These are phyloP conservation scores for Ilex paraguariensis DNA, from an alignment of 305 asterid species.

Conservation along the genomic window DNA sequence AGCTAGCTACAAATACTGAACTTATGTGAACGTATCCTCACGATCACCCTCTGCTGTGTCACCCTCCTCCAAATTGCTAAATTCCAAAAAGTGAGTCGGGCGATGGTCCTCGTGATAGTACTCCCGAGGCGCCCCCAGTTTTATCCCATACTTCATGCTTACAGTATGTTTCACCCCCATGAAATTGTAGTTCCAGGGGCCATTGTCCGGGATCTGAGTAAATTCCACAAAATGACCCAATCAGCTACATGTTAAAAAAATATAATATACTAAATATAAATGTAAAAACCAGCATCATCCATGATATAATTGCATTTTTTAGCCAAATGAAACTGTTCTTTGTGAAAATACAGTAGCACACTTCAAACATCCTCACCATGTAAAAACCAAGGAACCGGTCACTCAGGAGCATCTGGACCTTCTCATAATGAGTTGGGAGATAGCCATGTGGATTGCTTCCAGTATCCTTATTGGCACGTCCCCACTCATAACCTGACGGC, in stretches of 20 bases:
- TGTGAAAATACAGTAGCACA: neutral
- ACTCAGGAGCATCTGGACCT: conserved; percentile 97
- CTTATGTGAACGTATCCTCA: conserved; percentile 71
- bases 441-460: conserved; percentile 95
- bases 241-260: neutral
- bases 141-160: conserved; percentile 90
- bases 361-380: conserved; percentile 52
- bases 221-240: neutral
- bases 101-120: conserved; percentile 92
- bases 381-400: conserved; percentile 98
- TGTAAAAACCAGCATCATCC: too few species aligned
- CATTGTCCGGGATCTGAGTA: conserved; percentile 79
- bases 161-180: conserved; percentile 93
- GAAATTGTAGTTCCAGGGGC: conserved; percentile 97
- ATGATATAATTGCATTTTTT: too few species aligned
- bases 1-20: too few species aligned
- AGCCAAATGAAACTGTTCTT: too few species aligned
- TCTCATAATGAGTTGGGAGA: conserved; percentile 93
- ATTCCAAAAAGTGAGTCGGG: conserved; percentile 91
- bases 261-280: neutral
- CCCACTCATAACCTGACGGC: conserved; percentile 97
- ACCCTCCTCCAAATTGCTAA: conserved; percentile 93
- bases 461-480: conserved; percentile 86
- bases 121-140: conserved; percentile 85
- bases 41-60: conserved; percentile 87